These are phyloP conservation scores for Suhomyces guaymorum DNA, from an alignment of 1,139 yeast species.

Conservation along the genomic window DNA sequence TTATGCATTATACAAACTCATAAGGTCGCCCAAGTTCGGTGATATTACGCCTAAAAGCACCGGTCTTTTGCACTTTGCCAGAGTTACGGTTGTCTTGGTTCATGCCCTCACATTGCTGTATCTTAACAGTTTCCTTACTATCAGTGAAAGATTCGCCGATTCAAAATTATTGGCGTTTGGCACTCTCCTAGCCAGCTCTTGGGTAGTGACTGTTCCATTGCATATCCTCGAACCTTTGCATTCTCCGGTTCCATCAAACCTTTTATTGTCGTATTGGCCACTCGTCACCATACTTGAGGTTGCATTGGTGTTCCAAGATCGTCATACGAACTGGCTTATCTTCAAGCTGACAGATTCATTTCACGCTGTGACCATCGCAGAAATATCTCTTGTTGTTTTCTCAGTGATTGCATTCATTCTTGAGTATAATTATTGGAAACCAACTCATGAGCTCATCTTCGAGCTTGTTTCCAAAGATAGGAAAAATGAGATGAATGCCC, in stretches of 20 bases:
- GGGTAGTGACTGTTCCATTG: constrained; percentile 34
- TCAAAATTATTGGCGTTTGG: constrained; percentile 26
- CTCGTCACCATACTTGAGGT: constrained; percentile 23
- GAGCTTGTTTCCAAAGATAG: constrained; percentile 17
- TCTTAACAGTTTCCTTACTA: constrained; percentile 20
- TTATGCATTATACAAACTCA: constrained; percentile 24
- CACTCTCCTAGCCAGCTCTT: constrained; percentile 17
- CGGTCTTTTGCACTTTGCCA: constrained; percentile 31
- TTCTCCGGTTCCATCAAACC: constrained; percentile 34
- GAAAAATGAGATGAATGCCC: constrained; percentile 28
- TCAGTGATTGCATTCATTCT: constrained; percentile 23
- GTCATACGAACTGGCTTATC: constrained; percentile 28
- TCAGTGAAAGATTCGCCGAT: constrained; percentile 26
- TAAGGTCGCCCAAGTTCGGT: constrained; percentile 19
- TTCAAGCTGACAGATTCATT: constrained; percentile 18
- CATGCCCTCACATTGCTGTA: constrained; percentile 27
- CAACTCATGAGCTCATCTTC: constrained; percentile 26
- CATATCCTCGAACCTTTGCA: constrained; percentile 42
- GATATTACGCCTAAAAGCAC: constrained; percentile 28
- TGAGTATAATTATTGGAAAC: constrained; percentile 34
- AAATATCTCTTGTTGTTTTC: constrained; percentile 21
- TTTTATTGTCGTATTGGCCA: constrained; percentile 48
- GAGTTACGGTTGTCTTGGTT: constrained; percentile 28
- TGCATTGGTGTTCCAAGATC: constrained; percentile 32
- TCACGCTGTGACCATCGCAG: constrained; percentile 17